Conservation (phyloP, 805 yeast species). For the Ogataea populi-albae region DNA sequence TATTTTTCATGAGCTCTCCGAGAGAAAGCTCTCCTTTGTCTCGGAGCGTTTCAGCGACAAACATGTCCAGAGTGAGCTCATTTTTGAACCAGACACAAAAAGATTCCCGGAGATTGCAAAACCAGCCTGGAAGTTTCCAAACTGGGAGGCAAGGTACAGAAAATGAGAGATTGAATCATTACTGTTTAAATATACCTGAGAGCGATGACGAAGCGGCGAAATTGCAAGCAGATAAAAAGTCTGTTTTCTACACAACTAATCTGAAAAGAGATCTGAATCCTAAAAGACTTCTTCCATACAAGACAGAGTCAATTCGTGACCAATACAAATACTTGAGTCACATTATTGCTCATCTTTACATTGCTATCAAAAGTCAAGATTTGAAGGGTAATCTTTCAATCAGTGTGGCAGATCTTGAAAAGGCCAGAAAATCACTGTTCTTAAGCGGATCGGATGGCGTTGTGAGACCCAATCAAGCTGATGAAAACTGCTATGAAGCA, state of each 20-base stretch:
- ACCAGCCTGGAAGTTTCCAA: background rate
- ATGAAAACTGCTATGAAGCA: constrained; percentile 54
- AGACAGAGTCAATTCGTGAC: constrained; percentile 63
- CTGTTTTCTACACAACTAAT: constrained; percentile 25
- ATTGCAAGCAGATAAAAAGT: constrained; percentile 21
- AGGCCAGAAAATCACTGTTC: constrained; percentile 24
- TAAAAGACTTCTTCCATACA: constrained; percentile 59
- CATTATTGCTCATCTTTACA: constrained; percentile 74
- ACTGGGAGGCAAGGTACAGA: constrained; percentile 18
- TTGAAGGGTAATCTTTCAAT: constrained; percentile 67
- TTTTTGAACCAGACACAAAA: constrained; percentile 4
- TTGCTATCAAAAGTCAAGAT: constrained; percentile 73
- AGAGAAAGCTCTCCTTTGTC: constrained; percentile 27
- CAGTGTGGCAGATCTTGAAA: constrained; percentile 64
- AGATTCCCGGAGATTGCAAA: constrained; percentile 4
- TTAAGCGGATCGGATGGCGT: constrained; percentile 5
- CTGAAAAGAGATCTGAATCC: constrained; percentile 21
- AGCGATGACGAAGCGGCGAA: constrained; percentile 37
- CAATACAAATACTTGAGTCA: constrained; percentile 73
- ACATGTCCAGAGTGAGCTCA: constrained; percentile 15
- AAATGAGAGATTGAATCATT: constrained; percentile 22
- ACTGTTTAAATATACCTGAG: constrained; percentile 58
- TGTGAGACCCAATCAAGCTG: constrained; percentile 33
- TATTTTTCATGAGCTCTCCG: constrained; percentile 16
- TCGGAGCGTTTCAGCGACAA: constrained; percentile 23